Base-by-base conservation (phyloP, 2,329 filamentous ascomycete genomes). In the Penicillium sp. region DNA sequence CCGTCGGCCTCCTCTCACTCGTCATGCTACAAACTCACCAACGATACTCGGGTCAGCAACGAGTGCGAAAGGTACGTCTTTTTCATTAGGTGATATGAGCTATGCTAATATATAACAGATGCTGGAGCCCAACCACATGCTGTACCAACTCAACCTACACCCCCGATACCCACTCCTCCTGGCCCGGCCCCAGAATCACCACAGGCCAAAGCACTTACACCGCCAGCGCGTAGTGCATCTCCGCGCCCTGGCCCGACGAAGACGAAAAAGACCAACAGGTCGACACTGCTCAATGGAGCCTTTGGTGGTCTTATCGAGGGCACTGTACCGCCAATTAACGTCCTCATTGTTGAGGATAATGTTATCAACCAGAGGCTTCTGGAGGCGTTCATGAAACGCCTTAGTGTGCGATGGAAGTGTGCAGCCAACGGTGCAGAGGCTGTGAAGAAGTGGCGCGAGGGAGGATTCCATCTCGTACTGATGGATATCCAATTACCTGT, bases 401-500 rank as follows among this genome's bases (percentile, higher is more conserved):
- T 99, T 54, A 97, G 97, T 73, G 95, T 99, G 7, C 88, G 95
- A 38, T 98, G 94, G 93, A 91, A 95, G 77, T 96, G 92, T n/a
- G 95, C 95, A 44, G 92, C 96, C 85, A 97, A 98, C 75, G 95
- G 95, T 26, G 88, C 90, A 66, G 94, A 97, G 67, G 95, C 95
- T 2, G 93, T 98, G 30, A 90, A 87, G 64, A 97, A 97, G 79
- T 99, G 95, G 94, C 89, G 91, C 59, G 85, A 86, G 5, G 95
- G 95, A 41, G 95, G 95, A 0, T 98, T 97, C 73, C 95, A 99
- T 79, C 81, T 99, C 66, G 95, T 99, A 17, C 82, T 99, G 58
- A 99, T 99, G 95, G 95, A 99, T 75, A 98, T 99, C 68, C 95
- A 98, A 75, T 84, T 99, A 61, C 95, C 95, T 5, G 90, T 97